phyloP scores from a whole-genome alignment of 768 basidiomycete species.

The Leccinellum rugosiceps region DNA sequence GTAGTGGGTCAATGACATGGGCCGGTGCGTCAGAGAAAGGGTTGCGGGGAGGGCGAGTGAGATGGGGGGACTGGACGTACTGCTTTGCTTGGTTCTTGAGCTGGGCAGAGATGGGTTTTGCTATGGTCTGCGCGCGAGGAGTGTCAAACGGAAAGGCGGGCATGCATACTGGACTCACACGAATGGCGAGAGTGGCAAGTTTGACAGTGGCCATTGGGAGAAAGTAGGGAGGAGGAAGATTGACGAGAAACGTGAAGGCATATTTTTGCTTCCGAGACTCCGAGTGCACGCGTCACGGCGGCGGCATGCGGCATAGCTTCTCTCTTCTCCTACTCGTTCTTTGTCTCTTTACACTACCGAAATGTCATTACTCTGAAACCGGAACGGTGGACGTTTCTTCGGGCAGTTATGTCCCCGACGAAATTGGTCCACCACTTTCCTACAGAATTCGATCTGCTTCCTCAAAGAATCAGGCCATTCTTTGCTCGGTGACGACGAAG shows the following conservation, averaged over 20 bases:
- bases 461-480: too few species aligned
- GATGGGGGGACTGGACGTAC: constrained; percentile 41
- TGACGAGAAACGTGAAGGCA: not conserved
- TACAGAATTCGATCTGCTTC: too few species aligned
- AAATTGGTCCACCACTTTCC: not conserved
- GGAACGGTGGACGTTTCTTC: too few species aligned
- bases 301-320: not conserved
- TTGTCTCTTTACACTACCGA: not conserved
- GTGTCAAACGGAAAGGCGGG: not conserved
- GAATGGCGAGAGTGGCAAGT: constrained; percentile 69
- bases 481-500: too few species aligned
- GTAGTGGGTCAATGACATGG: not conserved
- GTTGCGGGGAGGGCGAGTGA: not conserved
- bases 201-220: constrained; percentile 66
- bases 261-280: constrained; percentile 2
- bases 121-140: constrained; percentile 55
- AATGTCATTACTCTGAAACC: not conserved
- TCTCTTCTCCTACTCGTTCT: too few species aligned
- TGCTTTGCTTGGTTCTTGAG: constrained; percentile 71
- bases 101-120: constrained; percentile 72
- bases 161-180: constrained; percentile 43
- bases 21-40: not conserved
- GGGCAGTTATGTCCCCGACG: too few species aligned
- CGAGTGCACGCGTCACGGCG: not conserved
- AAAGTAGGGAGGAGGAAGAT: not conserved